Conservation (phyloP, 352 stramenopile species). For the Globisporangium cylindrosporum region DNA sequence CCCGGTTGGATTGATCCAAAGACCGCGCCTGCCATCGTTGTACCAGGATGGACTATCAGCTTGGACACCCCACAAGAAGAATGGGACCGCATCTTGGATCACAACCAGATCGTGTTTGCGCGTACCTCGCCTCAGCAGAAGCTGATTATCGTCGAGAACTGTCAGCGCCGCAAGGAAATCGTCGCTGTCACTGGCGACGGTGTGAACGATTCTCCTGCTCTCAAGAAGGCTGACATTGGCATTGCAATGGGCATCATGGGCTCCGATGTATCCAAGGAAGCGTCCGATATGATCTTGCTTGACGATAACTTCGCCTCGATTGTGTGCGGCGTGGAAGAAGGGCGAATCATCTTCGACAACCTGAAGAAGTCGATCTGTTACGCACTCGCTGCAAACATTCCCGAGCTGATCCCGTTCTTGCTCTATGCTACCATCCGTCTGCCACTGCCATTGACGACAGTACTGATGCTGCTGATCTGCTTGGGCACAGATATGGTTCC, state of each 20-base stretch:
- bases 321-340: conserved; percentile 94
- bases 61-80: conserved; percentile 70
- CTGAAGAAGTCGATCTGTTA: conserved; percentile 94
- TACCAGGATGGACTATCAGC: conserved; percentile 82
- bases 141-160: conserved; percentile 94
- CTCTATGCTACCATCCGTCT: conserved; percentile 83
- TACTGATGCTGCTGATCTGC: conserved; percentile 91
- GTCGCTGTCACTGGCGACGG: conserved; percentile 96
- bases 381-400: conserved; percentile 90
- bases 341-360: conserved; percentile 95
- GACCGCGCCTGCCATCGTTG: conserved; percentile 73
- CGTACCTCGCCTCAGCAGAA: conserved; percentile 94
- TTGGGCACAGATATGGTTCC: conserved; percentile 92
- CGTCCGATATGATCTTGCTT: conserved; percentile 95
- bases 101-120: conserved; percentile 94
- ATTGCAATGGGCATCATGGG: conserved; percentile 98
- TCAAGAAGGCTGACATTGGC: conserved; percentile 97
- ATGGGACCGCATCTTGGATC: conserved; percentile 84
- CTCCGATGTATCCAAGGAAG: conserved; percentile 94
- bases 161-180: conserved; percentile 81
- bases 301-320: conserved; percentile 99
- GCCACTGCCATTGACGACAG: conserved; percentile 86
- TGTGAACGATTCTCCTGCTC: conserved; percentile 96
- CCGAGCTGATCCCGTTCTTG: conserved; percentile 85
- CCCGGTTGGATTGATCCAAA: conserved; percentile 73